A percentile compares a stretch with the other conserved stretches of the same genome.
Conservation (phyloP, 1,284 basidiomycete species). For the Boletus smithii region DNA sequence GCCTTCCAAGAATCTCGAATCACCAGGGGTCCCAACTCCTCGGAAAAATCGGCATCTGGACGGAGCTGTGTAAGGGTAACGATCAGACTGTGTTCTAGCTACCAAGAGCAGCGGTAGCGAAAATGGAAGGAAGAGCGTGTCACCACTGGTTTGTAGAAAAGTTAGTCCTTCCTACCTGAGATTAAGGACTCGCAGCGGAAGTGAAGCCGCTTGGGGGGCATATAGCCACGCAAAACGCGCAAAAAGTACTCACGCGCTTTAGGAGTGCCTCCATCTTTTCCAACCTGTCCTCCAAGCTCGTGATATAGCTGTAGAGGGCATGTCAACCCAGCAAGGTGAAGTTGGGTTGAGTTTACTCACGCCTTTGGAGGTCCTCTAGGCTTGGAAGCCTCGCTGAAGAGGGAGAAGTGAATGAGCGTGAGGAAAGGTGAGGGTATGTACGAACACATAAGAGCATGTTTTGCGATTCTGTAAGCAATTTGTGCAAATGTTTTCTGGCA, state of each 20-base stretch:
- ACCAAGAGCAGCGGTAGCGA: not conserved
- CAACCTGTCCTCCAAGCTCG: conserved; percentile 71
- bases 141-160: not conserved
- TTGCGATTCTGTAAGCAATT: conserved; percentile 66
- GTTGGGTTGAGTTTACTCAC: conserved; percentile 39
- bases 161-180: not conserved
- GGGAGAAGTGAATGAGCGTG: not conserved
- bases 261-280: conserved; percentile 70
- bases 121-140: conserved; percentile 1
- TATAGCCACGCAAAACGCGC: not conserved
- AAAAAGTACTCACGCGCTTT: conserved; percentile 49
- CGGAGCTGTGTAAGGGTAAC: conserved; percentile 47
- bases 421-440: conserved; percentile 11
- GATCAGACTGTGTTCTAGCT: conserved; percentile 10
- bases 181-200: not conserved
- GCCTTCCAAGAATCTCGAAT: conserved; percentile 72
- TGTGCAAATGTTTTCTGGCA: conserved; percentile 60
- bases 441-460: conserved; percentile 72
- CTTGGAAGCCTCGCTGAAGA: conserved; percentile 65
- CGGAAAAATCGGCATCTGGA: conserved; percentile 64
- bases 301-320: conserved; percentile 57
- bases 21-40: conserved; percentile 66
- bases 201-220: not conserved
- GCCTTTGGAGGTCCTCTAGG: conserved; percentile 84
- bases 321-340: not conserved